Evolutionary conservation across 2,329 filamentous ascomycete genomes (phyloP), one percentile per base, ranked within the genome.

Genomic region (Ophiostoma montium): DNA sequence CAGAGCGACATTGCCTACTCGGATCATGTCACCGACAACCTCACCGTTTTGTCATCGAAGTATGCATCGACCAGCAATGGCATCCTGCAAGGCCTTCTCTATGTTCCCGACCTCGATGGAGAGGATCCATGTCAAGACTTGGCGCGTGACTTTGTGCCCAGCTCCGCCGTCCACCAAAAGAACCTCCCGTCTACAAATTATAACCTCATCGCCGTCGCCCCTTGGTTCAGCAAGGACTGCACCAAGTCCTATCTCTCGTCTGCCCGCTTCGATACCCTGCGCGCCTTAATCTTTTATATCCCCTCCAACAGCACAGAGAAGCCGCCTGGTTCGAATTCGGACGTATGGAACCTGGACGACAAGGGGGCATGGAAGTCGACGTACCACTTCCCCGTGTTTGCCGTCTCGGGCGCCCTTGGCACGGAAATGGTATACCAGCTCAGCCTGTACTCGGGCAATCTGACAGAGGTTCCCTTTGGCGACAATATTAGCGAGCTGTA

Each of bases 301-400:
- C 75, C 78, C 4, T 69, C 73, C 52, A 72, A 74, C 55, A 68
- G 67, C 15, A 74, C 74, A 9, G 11, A n/a, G 32, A 73, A 75
- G 45, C 86, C 88, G 1, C 85, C 89, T 5, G 67, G 76, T 3
- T 67, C 74, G 11, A 76, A 76, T 50, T 79, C 84, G 38, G 60
- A 70, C 1, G 66, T 71, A 2, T 95, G 90, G 90, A 68, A 76
- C 52, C 68, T 94, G 16, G 68, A 77, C 15, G 84, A 87, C 59
- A 72, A 72, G 13, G 78, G 74, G 12, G 67, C 67, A n/a, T 95
- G 88, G 88, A 83, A 79, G 61, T 64, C 67, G 1, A 65, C 70
- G n/a, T 82, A 82, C 58, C 70, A 74, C 27, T 95, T 80, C 58
- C 89, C 90, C 0, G 78, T 95, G 12, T 95, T 92, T 64, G 88